Evolutionary conservation across 495 filamentous ascomycete species (phyloP).

Genomic region (Penicillium simplicissimum): DNA sequence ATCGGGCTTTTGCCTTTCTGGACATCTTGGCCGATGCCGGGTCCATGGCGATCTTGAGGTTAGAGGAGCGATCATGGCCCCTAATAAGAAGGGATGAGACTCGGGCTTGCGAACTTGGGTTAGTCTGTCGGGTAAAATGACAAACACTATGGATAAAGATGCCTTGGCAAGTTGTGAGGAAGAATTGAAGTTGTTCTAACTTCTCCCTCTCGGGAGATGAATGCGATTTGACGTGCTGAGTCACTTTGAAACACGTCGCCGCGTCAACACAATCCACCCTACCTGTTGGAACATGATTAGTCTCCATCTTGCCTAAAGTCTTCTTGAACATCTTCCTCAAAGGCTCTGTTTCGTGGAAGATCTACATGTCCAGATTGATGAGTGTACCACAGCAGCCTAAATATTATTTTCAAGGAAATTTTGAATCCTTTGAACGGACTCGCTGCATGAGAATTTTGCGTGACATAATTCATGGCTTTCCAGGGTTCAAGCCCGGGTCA

Average conservation of each 20-base stretch:
- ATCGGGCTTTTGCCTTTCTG: slow-evolving; percentile 9
- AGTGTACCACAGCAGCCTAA: no score
- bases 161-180: background rate
- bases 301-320: background rate
- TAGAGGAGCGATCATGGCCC: background rate
- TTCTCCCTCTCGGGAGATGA: background rate
- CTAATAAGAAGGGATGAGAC: background rate
- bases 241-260: background rate
- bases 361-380: background rate
- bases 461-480: background rate
- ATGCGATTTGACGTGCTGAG: background rate
- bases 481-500: background rate
- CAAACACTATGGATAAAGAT: background rate
- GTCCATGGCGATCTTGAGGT: background rate
- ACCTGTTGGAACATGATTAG: background rate
- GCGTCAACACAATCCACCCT: background rate
- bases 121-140: background rate
- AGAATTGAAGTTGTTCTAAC: background rate
- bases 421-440: background rate
- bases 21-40: background rate
- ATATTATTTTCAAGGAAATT: no score
- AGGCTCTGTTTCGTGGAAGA: background rate
- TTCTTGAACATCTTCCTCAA: background rate
- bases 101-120: background rate
- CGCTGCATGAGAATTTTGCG: background rate